Base-by-base conservation (phyloP, 139 green algal species). In the Chlorella sp. region DNA sequence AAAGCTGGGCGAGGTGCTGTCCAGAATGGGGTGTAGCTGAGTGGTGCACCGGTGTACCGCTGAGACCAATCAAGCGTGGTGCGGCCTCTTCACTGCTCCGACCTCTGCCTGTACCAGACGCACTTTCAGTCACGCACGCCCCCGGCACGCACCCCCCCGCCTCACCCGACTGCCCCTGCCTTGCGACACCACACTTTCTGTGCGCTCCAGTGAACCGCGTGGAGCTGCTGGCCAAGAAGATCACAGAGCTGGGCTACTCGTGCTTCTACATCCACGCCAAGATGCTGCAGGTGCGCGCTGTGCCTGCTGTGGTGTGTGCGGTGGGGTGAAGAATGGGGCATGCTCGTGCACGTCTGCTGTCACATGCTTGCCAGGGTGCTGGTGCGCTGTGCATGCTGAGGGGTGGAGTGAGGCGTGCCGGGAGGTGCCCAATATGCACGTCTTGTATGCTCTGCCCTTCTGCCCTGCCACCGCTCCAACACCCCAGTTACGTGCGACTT, bases 261-360 rank as follows among this genome's bases (percentile, higher is more conserved):
- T 99, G 98, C 96, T 99, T 99, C 95, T 99, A 99, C 96, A 99
- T 99, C 92, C 98, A 99, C 91, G 98, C 98, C 48, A 99, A 99
- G 94, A 99, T 99, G 98, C 93, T 99, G 81, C 98, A 99, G 84
- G 79, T 85, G 79, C 36, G 78, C 5, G 22, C 26, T 1, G 7
- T 57, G 48, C 48, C 7, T 57, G 48, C 11, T 14, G 68, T 4
- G 68, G 34, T 34, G 34, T 16, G 34, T 30, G 75, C 2, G 1
- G 34, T 32, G 75, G 34, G 75, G 15, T 76, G 28, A 1, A 9
- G 22, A 26, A 1, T 30, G 11, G 22, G 1, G 34, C 68, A 26
- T 32, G n/a, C 68, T 18, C 1, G 28, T 76, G 68, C 24, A 9
- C 48, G n/a, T n/a, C n/a, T n/a, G n/a, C 22, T 32, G 68, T 4